Conservation (phyloP, 345 rosid species). For the Eucalyptus cladocalyx region DNA sequence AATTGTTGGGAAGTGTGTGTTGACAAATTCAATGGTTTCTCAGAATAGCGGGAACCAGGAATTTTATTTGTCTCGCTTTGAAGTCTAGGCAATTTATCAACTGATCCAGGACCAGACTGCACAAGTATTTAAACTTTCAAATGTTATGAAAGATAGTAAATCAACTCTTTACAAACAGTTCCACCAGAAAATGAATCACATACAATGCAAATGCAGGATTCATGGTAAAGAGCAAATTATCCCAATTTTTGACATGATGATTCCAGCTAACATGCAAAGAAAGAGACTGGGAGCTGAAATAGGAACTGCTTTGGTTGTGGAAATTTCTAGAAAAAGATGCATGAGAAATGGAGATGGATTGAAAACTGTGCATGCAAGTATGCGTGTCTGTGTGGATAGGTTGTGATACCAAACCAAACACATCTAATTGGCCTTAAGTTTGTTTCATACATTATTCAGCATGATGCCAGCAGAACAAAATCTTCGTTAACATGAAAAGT, state of each 20-base stretch:
- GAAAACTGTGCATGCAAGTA: background rate
- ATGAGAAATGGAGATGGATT: background rate
- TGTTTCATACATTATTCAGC: background rate
- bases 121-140: background rate
- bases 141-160: background rate
- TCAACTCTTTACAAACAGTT: background rate
- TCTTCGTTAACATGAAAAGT: background rate
- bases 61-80: constrained; percentile 14
- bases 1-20: constrained; percentile 20
- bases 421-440: background rate
- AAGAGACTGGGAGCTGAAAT: background rate
- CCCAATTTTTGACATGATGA: background rate
- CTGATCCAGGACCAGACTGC: constrained; percentile 35
- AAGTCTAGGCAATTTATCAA: constrained; percentile 8
- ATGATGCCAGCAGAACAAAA: background rate
- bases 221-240: background rate
- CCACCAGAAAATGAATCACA: background rate
- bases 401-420: background rate
- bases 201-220: background rate
- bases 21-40: constrained; percentile 34
- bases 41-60: constrained; percentile 16
- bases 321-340: background rate
- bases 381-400: background rate
- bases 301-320: background rate
- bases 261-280: background rate